Base-by-base conservation (phyloP, 78 protist species). In the Dictyostelium intermedium region DNA sequence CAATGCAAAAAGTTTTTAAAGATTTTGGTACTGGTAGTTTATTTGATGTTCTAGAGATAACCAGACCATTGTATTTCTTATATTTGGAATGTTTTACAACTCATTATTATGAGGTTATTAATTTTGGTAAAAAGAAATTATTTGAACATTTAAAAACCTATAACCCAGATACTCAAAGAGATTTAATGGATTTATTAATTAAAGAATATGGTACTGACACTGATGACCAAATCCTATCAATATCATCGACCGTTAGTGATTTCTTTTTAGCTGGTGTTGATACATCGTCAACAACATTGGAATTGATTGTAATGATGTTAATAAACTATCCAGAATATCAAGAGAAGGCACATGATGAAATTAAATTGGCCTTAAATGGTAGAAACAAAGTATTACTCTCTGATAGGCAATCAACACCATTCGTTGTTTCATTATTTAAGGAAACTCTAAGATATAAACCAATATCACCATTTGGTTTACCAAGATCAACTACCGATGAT, bases 231-330 rank as follows among this genome's bases (percentile, higher is more conserved):
- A 37, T 45, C 2, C 10, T 39, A 23, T 23, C 27, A 8, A 23
- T 79, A 14, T n/a, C 13, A 0, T 47, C 41, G 27, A 41, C 74
- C 0, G n/a, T 50, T 30, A 84, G 20, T 14, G 91, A 73, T 27
- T 45, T 85, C 34, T 34, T 85, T 13, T 32, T 73, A 18, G 91
- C 83, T 11, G 91, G 83, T 14, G 74, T 35, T 23, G 91, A 84
- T 27, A 84, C 91, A 5, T 35, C 77, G 6, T 2, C 69, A 16
- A 56, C 80, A 5, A 37, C 84, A 3, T 41, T 85, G 3, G 47
- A 50, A 5, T 76, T 53, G 39, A 23, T 73, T 27, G 23, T 85
- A n/a, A 14, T 85, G 1, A 25, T 53, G 11, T 23, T 84, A 47
- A 56, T 35, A 0, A 85, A 85, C 23, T 35, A 85, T 27, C 91